Base-by-base conservation (phyloP, 306 rosid species). In the Vigna hirtella region DNA sequence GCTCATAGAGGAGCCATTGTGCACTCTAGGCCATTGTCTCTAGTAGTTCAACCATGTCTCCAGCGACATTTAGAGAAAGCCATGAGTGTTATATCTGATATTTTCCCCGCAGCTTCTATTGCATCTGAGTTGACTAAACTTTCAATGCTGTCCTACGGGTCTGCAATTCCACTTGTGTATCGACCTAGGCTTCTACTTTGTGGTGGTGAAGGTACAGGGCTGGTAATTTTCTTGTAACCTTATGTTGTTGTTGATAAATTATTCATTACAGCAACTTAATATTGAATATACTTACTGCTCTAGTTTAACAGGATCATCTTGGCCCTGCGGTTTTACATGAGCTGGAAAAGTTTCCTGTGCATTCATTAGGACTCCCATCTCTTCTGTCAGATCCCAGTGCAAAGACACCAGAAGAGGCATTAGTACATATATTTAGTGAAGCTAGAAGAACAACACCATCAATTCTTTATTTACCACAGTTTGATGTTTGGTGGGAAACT, bases 281-380 rank as follows among this genome's bases (percentile, higher is more conserved):
- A 80, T 90, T 89, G 89, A 91, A 89, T 90, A 76, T 89, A 95
- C 98, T 95, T 91, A 89, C 99, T 89, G 89, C 85, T 89, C 90
- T 92, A 95, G 98, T 91, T 88, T 95, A 83, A 88, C 99, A 95
- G 99, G 99, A 95, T 87, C 99, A 95, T 88, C 89, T 95, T 86
- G 99, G 99, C 76, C 99, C 97, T 75, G 99, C 99, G 40, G 86
- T 95, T 86, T 87, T 95, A 81, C 99, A 95, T 72, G 98, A 95
- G 81, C 87, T 95, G 84, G 99, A 95, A 89, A 95, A 95, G 63
- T 95, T 92, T 83, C 99, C 98, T 15, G 93, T 95, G 69, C 99
- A 95, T 85, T 93, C 98, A 38, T 81, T 93, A 75, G 98, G 97
- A 80, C 97, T 95, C 77, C 93, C 98, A 61, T 91, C 99, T 71